Conservation (phyloP, 768 basidiomycete species). For the Phanerochaete sordida region DNA sequence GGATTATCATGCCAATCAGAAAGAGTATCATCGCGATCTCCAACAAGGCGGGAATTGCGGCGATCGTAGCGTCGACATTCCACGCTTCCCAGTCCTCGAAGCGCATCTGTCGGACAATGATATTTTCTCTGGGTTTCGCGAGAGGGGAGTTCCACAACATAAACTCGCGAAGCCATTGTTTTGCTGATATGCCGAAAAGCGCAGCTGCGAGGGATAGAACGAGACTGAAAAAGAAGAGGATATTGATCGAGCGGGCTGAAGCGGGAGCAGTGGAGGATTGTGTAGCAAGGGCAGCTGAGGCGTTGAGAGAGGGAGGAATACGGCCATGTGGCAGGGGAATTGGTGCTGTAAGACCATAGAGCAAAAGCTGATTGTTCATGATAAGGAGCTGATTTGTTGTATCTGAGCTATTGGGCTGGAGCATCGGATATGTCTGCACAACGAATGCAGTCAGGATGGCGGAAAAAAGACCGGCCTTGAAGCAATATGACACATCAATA, state of each 20-base stretch:
- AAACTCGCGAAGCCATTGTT: constrained; percentile 24
- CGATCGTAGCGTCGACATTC: not conserved
- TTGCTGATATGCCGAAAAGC: constrained; percentile 22
- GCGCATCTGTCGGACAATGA: constrained; percentile 5
- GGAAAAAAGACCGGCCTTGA: constrained; percentile 24
- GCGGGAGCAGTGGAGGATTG: not conserved
- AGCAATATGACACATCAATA: too few relatives aligned
- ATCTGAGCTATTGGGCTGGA: constrained; percentile 10
- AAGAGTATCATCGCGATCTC: constrained; percentile 13
- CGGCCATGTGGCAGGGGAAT: too few relatives aligned
- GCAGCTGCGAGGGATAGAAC: constrained; percentile 20
- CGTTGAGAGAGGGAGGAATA: too few relatives aligned
- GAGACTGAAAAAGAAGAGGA: constrained; percentile 24
- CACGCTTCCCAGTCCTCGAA: not conserved
- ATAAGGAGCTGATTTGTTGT: not conserved
- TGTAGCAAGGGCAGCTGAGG: not conserved
- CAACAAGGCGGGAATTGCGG: constrained; percentile 6
- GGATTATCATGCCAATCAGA: constrained; percentile 2
- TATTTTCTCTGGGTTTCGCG: not conserved
- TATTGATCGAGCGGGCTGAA: constrained; percentile 15
- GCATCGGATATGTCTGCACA: constrained; percentile 13
- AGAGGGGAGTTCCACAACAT: not conserved
- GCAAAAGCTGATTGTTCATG: too few relatives aligned
- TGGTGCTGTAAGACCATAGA: constrained; percentile 5
- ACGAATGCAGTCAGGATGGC: constrained; percentile 22